Evolutionary conservation across 371 early-diverging fungal genomes (phyloP), one percentile per base, ranked within the genome.

Genomic region (Entomophthora muscae): DNA sequence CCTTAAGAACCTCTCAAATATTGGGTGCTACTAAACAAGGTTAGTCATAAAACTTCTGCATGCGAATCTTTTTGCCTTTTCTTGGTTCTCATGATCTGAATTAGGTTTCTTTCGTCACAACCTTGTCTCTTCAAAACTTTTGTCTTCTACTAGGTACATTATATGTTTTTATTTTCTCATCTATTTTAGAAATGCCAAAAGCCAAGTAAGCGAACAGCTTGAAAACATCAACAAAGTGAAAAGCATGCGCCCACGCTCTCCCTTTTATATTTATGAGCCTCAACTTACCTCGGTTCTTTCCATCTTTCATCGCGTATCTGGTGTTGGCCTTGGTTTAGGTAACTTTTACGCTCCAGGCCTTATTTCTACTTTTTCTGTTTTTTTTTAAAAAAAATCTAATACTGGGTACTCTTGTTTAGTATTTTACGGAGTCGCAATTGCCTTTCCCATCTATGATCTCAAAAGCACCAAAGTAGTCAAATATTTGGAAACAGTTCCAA

Each of bases 231-330:
- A 61, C 23, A 10, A 61, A 24, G n/a, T 42, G 10, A 61, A 61
- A 61, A 22, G 28, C 31, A 23, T 21, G 24, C 31, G 61, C 23
- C 61, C 61, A n/a, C 61, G 31, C 24, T 61, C 61, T 5, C 61
- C 61, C 17, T 61, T 30, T 30, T 32, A 30, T 55, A 93, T 94
- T 73, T 95, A 94, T 77, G 81, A 90, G 76, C 89, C 88, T 57
- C 91, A 91, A 72, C 68, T 93, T 67, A 86, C 93, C 33, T 88
- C 85, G 88, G 72, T 78, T 68, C 66, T 89, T 72, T 93, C 94
- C 7, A 74, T 67, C 55, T 67, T 73, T 64, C 85, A 91, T 72
- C 85, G 97, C 72, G 57, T 85, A 63, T 90, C 94, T 24, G 94
- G 92, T 55, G 82, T 73, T 66, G 83, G 76, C 42, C 32, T 93